Percentiles rank a stretch among this genome's conserved stretches.
Evolutionary conservation across 2,329 filamentous ascomycete genomes (phyloP).

Genomic region (Cytospora chrysosperma): DNA sequence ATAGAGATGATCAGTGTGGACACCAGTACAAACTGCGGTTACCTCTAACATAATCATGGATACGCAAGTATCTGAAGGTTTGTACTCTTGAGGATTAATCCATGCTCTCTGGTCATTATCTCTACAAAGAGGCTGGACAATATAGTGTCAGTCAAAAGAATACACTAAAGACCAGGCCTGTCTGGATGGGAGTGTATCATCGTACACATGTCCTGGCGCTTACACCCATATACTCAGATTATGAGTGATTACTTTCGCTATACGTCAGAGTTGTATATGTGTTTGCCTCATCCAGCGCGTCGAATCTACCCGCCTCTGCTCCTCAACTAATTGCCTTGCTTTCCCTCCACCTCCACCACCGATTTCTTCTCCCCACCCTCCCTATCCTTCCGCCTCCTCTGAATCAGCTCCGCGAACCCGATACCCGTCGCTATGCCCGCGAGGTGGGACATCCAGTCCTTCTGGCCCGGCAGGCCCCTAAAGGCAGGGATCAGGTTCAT

Average conservation of each 20-base stretch:
- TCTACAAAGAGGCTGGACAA: no score
- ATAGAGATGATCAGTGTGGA: no score
- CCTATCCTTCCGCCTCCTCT: slow-evolving; percentile 31
- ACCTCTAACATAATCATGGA: no score
- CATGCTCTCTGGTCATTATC: no score
- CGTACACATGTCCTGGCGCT: not conserved
- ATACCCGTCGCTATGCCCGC: slow-evolving; percentile 51
- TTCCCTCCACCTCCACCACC: not conserved
- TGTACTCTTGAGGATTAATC: no score
- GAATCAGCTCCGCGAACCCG: slow-evolving; percentile 38
- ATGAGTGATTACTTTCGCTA: not conserved
- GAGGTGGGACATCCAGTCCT: slow-evolving; percentile 55
- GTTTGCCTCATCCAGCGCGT: not conserved
- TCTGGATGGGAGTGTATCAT: not conserved
- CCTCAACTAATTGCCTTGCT: not conserved
- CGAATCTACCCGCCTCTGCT: not conserved
- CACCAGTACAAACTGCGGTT: no score
- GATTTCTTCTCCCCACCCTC: slow-evolving; percentile 14
- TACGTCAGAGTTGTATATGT: not conserved
- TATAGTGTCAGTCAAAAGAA: not conserved
- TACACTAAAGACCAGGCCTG: not conserved
- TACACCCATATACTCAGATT: not conserved
- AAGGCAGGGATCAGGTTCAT: slow-evolving; percentile 50
- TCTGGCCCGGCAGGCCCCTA: slow-evolving; percentile 40
- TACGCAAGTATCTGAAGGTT: no score